These are phyloP conservation scores for Thuidium tamariscinum DNA, from an alignment of 225 moss, liverwort and hornwort genomes.

Conservation along the genomic window DNA sequence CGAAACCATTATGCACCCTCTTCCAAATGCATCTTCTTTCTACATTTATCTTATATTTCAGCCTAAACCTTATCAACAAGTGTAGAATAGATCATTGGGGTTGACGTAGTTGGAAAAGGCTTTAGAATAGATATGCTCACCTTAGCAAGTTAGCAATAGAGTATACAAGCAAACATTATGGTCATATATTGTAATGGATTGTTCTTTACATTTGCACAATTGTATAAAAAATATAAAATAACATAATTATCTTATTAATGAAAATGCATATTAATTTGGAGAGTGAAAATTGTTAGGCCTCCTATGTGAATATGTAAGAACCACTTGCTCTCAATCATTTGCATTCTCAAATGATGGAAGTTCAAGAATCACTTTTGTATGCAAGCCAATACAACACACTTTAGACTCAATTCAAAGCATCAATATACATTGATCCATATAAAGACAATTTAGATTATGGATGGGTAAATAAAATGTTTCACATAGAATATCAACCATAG, in stretches of 20 bases:
- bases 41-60: not conserved
- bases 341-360: not conserved
- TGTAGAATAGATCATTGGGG: not conserved
- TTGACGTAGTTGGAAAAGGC: no score
- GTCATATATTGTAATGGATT: not conserved
- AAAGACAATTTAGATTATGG: not conserved
- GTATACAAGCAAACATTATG: not conserved
- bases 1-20: no score
- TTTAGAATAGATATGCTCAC: not conserved
- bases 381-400: rapidly evolving
- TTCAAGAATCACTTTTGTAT: not conserved
- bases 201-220: not conserved
- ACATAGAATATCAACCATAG: not conserved
- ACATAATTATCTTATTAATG: no score
- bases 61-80: not conserved
- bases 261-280: not conserved
- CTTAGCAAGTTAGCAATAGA: no score
- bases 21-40: not conserved
- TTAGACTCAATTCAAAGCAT: not conserved
- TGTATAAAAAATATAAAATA: not conserved
- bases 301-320: not conserved
- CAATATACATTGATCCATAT: no score
- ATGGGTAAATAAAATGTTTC: not conserved
- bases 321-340: rapidly evolving
- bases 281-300: no score